These are phyloP conservation scores for Carex kokanica DNA, from an alignment of 176 grass and related monocot genomes.

Conservation along the genomic window DNA sequence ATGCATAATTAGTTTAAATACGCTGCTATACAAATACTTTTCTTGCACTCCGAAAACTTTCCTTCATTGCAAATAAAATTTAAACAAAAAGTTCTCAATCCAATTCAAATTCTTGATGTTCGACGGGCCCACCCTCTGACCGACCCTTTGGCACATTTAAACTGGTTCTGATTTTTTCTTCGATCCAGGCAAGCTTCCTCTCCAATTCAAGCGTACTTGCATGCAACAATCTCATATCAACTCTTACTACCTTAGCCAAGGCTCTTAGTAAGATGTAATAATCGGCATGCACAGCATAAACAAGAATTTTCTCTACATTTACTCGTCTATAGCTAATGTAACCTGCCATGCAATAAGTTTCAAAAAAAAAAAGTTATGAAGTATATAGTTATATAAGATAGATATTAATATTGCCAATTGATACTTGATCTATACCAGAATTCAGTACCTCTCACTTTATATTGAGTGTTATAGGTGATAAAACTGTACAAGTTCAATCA, in stretches of 20 bases:
- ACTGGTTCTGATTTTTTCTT: slow-evolving; percentile 36
- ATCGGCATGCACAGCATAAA: slow-evolving; percentile 73
- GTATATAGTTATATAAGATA: neutral
- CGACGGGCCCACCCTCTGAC: neutral
- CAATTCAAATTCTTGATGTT: slow-evolving; percentile 12
- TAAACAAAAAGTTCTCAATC: slow-evolving; percentile 1
- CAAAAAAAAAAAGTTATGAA: neutral
- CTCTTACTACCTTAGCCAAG: slow-evolving; percentile 69
- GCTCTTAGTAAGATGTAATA: slow-evolving; percentile 73
- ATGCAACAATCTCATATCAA: slow-evolving; percentile 73
- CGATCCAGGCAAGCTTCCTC: slow-evolving; percentile 65
- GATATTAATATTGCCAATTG: neutral
- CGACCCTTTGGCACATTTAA: slow-evolving; percentile 22
- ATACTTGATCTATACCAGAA: neutral
- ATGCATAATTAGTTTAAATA: too few species aligned
- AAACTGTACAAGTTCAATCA: neutral
- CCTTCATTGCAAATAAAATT: neutral
- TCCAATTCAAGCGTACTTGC: slow-evolving; percentile 60
- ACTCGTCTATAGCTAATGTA: slow-evolving; percentile 77
- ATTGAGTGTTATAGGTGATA: neutral
- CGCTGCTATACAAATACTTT: too few species aligned
- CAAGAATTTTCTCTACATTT: slow-evolving; percentile 33
- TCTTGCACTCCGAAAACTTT: neutral
- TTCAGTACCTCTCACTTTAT: neutral
- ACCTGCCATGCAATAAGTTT: slow-evolving; percentile 9